A percentile compares a stretch with the other conserved stretches of the same genome.
phyloP scores from a whole-genome alignment of 2,329 filamentous ascomycete species.

The Colletotrichum cereale region DNA sequence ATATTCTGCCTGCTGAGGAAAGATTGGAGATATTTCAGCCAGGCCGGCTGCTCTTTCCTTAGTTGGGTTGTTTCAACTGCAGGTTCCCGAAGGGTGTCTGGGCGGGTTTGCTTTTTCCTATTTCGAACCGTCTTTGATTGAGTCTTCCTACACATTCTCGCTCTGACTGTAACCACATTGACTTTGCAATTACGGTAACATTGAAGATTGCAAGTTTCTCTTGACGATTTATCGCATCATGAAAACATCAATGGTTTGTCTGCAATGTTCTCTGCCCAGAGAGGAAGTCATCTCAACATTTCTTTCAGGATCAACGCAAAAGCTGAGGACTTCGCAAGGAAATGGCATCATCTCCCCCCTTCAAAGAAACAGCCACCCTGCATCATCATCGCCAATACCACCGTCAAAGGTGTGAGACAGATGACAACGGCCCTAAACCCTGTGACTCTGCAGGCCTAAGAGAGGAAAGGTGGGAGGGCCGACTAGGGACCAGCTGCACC shows the following conservation, averaged over 20 bases:
- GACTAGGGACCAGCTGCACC: constrained; percentile 33
- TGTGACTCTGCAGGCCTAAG: constrained; percentile 23
- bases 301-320: neutral
- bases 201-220: neutral
- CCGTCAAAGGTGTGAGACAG: neutral
- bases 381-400: neutral
- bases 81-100: neutral
- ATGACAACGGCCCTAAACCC: constrained; percentile 8
- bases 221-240: neutral
- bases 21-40: neutral
- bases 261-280: neutral
- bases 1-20: neutral
- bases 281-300: neutral
- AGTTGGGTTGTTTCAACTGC: neutral
- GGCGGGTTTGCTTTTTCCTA: neutral
- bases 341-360: neutral
- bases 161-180: neutral
- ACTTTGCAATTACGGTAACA: too few relatives aligned
- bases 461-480: neutral
- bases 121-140: neutral
- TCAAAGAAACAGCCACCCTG: neutral
- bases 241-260: neutral
- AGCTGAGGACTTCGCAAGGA: neutral
- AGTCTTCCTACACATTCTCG: neutral
- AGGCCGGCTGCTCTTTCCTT: neutral